phyloP scores from a whole-genome alignment of 2,329 filamentous ascomycete genomes.

The Diatrype stigma region DNA sequence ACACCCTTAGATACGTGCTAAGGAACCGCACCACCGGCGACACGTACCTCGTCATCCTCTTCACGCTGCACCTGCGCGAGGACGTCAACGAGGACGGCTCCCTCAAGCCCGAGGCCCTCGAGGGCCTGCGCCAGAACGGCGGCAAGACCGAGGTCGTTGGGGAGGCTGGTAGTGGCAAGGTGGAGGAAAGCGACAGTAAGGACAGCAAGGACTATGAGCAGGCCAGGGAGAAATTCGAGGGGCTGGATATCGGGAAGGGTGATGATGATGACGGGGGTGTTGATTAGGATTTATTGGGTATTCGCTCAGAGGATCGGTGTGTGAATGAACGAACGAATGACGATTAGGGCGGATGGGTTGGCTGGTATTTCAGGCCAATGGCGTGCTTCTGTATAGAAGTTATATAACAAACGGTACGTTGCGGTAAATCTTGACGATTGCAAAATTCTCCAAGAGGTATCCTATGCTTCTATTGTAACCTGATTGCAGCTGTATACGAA shows the following conservation, averaged over 20 bases:
- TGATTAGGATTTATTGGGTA: conserved; percentile 6
- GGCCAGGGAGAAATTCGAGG: conserved; percentile 33
- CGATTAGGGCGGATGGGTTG: no score
- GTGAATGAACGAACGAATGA: no score
- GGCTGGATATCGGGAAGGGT: conserved; percentile 15
- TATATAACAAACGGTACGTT: no score
- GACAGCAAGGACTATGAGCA: conserved; percentile 36
- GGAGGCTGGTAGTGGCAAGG: conserved; percentile 22
- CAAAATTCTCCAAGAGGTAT: no score
- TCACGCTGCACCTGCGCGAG: conserved; percentile 70
- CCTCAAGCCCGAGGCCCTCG: conserved; percentile 37
- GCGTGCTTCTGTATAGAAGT: no score
- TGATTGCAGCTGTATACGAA: no score
- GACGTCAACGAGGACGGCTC: conserved; percentile 57
- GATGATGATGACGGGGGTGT: conserved; percentile 4
- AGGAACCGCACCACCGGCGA: conserved; percentile 72
- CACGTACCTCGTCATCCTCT: conserved; percentile 76
- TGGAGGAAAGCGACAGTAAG: conserved; percentile 12
- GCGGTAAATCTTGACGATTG: no score
- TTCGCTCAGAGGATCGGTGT: neutral
- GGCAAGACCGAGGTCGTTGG: conserved; percentile 26
- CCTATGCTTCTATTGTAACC: no score
- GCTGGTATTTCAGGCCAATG: no score
- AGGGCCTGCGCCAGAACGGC: conserved; percentile 30
- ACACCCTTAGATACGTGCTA: conserved; percentile 85